phyloP scores from a whole-genome alignment of 805 yeast species.

The Zygotorulaspora florentina region DNA sequence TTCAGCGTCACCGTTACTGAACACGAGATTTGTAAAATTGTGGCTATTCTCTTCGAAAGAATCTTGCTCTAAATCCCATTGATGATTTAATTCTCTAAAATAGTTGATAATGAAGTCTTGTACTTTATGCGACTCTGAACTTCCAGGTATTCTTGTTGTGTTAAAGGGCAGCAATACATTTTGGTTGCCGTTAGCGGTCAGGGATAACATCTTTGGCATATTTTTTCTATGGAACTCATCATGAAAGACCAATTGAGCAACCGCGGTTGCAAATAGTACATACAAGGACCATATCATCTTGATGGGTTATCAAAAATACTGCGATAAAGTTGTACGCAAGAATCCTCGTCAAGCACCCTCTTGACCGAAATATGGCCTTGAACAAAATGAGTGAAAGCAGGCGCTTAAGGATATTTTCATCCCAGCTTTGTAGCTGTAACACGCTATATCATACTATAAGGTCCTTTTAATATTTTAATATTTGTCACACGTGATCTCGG shows the following conservation, averaged over 20 bases:
- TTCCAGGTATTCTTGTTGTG: constrained; percentile 42
- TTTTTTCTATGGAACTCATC: constrained; percentile 6
- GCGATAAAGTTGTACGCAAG: not conserved
- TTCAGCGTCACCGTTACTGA: constrained; percentile 27
- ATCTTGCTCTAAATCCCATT: constrained; percentile 31
- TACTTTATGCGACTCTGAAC: constrained; percentile 37
- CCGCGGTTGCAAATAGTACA: not conserved
- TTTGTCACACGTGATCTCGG: too few species aligned
- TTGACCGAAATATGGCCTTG: too few species aligned
- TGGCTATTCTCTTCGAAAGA: constrained; percentile 37
- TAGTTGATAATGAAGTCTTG: constrained; percentile 37
- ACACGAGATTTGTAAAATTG: constrained; percentile 39
- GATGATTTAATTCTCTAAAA: constrained; percentile 29
- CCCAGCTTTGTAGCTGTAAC: too few species aligned
- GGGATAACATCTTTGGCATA: constrained; percentile 7
- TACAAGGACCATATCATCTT: not conserved
- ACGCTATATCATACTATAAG: too few species aligned
- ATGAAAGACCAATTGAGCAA: constrained; percentile 3
- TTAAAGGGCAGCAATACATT: constrained; percentile 34
- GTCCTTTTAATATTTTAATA: too few species aligned
- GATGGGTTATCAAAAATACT: not conserved
- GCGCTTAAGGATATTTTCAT: too few species aligned
- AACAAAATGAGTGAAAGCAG: too few species aligned
- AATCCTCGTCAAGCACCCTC: too few species aligned
- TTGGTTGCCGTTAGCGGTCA: constrained; percentile 1